phyloP scores from a whole-genome alignment of 2,329 filamentous ascomycete genomes.

The Aureobasidium namibiae region DNA sequence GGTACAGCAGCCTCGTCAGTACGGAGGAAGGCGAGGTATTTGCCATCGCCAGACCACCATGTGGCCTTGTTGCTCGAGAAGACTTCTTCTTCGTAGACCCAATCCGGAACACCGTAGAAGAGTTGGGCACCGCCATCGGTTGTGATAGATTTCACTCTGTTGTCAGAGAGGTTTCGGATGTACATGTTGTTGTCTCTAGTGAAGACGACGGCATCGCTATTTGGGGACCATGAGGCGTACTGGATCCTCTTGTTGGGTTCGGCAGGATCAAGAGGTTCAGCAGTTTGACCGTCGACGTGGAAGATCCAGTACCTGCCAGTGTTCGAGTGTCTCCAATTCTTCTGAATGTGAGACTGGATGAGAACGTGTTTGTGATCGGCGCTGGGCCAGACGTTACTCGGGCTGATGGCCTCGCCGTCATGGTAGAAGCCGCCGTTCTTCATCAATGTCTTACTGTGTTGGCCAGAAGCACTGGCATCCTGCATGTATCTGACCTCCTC shows the following conservation, averaged over 20 bases:
- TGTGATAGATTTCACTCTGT: constrained; percentile 64
- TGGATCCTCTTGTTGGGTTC: constrained; percentile 62
- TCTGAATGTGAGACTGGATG: constrained; percentile 61
- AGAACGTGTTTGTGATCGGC: constrained; percentile 79
- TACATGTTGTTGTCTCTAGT: constrained; percentile 87
- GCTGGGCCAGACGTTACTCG: constrained; percentile 63
- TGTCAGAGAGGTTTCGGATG: constrained; percentile 57
- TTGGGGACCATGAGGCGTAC: constrained; percentile 81
- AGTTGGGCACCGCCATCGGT: constrained; percentile 77
- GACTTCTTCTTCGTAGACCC: constrained; percentile 90
- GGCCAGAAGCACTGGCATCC: constrained; percentile 32
- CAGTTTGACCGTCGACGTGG: constrained; percentile 72
- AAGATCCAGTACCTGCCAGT: constrained; percentile 86
- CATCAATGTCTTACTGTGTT: constrained; percentile 65
- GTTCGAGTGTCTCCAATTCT: constrained; percentile 85
- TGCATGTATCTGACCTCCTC: constrained; percentile 65
- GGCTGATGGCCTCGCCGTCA: constrained; percentile 46
- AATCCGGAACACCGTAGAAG: constrained; percentile 95
- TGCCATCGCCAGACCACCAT: constrained; percentile 91
- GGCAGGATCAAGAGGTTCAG: constrained; percentile 66
- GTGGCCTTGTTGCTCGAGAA: constrained; percentile 72
- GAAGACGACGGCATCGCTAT: constrained; percentile 80
- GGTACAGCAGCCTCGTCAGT: constrained; percentile 92
- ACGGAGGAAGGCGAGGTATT: constrained; percentile 81
- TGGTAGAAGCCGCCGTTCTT: constrained; percentile 56